Evolutionary conservation across 768 basidiomycete genomes (phyloP).

Genomic region (Termitomyces heimii): DNA sequence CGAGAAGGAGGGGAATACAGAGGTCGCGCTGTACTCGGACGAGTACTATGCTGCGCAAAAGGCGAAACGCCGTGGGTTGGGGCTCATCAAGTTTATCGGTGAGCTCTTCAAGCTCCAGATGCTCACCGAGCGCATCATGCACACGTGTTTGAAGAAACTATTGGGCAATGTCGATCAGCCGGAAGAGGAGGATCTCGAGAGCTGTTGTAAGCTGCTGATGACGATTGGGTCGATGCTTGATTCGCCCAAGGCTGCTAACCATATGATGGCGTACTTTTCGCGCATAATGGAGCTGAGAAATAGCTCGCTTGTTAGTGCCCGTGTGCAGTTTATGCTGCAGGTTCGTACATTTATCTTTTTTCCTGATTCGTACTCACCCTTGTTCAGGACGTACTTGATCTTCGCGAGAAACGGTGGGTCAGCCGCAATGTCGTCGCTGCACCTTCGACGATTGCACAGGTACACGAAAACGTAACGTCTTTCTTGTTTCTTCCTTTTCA

Average conservation of each 20-base stretch:
- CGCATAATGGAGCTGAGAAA: conserved; percentile 82
- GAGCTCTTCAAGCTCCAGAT: conserved; percentile 99
- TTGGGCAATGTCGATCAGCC: conserved; percentile 91
- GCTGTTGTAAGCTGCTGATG: conserved; percentile 84
- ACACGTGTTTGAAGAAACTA: conserved; percentile 95
- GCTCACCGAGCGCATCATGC: conserved; percentile 97
- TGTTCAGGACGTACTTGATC: conserved; percentile 81
- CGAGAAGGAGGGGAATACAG: conserved; percentile 47
- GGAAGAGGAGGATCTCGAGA: conserved; percentile 97
- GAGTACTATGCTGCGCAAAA: conserved; percentile 96
- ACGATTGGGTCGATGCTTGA: conserved; percentile 87
- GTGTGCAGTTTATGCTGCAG: conserved; percentile 95
- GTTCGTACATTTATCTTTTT: too few species aligned
- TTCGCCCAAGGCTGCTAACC: conserved; percentile 70
- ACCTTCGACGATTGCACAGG: conserved; percentile 82
- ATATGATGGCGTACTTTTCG: conserved; percentile 91
- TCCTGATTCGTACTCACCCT: too few species aligned
- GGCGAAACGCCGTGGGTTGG: conserved; percentile 94
- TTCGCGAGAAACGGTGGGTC: conserved; percentile 81
- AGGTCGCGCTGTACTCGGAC: conserved; percentile 82
- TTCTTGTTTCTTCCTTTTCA: background rate
- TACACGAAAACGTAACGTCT: conserved; percentile 75
- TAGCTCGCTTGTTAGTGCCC: conserved; percentile 69
- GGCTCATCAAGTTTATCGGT: conserved; percentile 96
- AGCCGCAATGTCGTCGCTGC: conserved; percentile 66